phyloP scores from a whole-genome alignment of 306 rosid species.

The Sphenostylis stenocarpa region DNA sequence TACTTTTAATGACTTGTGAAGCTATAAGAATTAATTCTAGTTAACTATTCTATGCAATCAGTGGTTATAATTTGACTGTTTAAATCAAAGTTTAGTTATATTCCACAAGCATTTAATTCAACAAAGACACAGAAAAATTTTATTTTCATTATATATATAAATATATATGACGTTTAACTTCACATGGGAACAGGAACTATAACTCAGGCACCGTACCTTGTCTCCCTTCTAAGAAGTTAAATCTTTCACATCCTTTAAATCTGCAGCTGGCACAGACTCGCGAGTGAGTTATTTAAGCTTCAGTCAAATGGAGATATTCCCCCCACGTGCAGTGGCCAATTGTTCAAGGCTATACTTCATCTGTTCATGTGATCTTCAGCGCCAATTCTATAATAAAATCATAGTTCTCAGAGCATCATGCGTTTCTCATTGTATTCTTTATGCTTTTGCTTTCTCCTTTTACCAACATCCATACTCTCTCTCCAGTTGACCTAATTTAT shows the following conservation, averaged over 20 bases:
- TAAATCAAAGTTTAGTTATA: neutral
- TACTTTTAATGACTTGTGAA: neutral
- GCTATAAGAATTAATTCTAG: neutral
- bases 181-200: slow-evolving; percentile 44
- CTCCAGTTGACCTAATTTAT: slow-evolving; percentile 28
- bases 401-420: slow-evolving; percentile 18
- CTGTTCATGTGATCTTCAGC: slow-evolving; percentile 49
- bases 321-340: slow-evolving; percentile 50
- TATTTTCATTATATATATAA: neutral
- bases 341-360: slow-evolving; percentile 36
- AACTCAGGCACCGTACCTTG: slow-evolving; percentile 41
- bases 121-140: neutral
- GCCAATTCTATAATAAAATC: slow-evolving; percentile 37
- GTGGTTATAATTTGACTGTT: neutral
- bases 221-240: slow-evolving; percentile 36
- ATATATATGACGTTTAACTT: slow-evolving; percentile 16
- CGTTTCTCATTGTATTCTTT: slow-evolving; percentile 16
- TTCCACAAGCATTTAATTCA: slow-evolving; percentile 1
- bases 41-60: neutral
- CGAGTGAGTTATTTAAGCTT: slow-evolving; percentile 21
- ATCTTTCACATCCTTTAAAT: slow-evolving; percentile 34
- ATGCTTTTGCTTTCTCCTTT: slow-evolving; percentile 21
- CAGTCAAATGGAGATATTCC: slow-evolving; percentile 41
- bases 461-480: slow-evolving; percentile 29
- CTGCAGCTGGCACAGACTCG: slow-evolving; percentile 46